Evolutionary conservation across 306 rosid genomes (phyloP), one percentile per base, ranked within the genome.

Genomic region (Cicer yamashitae): DNA sequence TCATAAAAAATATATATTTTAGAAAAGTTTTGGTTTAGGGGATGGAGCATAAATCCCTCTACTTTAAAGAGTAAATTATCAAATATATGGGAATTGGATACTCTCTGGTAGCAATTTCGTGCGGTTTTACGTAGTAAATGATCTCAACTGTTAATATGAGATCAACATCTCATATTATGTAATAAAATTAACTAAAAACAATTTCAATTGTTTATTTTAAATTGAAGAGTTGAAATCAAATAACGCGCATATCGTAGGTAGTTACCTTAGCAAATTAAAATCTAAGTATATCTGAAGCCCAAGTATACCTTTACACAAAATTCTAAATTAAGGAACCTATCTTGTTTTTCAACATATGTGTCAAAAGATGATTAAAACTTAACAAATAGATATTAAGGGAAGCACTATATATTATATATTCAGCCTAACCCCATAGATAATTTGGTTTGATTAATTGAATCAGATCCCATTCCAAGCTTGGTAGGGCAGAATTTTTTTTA

Each of bases 41-140:
- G 88, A 46, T 77, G 62, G 57, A 63, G 88, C 41, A 84, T 81
- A 76, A 69, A 81, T 84, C 67, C 78, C 6, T 43, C 10, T 52
- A 7, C 73, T 59, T 10, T 52, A 47, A 73, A 71, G 34, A 40
- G 56, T 58, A 58, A 79, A 76, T 50, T 52, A 56, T 51, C 47
- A 67, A 72, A 69, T 40, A 52, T 58, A 71, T 62, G 7, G 34
- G 34, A 25, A 25, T 3, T 25, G 34, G 34, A 25, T 25, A 25
- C 34, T 25, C 34, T 25, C 34, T 25, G 0, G 34, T 3, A 25
- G 34, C 34, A 25, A 25, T 25, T 25, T 25, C 34, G 34, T 25
- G 34, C 34, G 4, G 34, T 25, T 25, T 25, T 25, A 25, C 34
- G 34, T 25, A 25, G 34, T 25, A 25, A 25, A 25, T 25, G 34